Base-by-base conservation (phyloP, 805 yeast genomes). In the Candida alai region DNA sequence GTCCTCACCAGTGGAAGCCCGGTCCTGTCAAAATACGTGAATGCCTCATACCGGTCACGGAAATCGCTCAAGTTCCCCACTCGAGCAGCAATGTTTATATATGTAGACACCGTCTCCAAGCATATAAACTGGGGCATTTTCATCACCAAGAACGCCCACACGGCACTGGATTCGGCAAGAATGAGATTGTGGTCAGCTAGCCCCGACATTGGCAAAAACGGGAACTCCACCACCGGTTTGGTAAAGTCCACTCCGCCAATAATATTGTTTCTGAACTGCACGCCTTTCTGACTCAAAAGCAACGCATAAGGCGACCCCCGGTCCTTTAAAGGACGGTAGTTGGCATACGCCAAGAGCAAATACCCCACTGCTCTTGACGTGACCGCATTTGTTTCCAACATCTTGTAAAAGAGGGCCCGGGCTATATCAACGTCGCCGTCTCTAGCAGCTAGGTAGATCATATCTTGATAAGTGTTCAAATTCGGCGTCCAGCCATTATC, bases 371-470 rank as follows among this genome's bases (percentile, higher is more conserved):
- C 48, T 37, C 61, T 51, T 6, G 62, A 56, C n/a, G 67, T 54
- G 5, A 58, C 48, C 1, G 70, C 45, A 13, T 46, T 41, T 26
- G 65, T 49, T 34, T 62, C 60, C 39, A 60, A 56, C 38, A 73
- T 62, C 41, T 68, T 69, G 36, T 62, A 58, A 55, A 73, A 83
- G 22, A 84, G 53, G 0, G 90, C 86, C 45, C 97, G 68, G 1
- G 85, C 68, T 28, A 86, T 62, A 5, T 76, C 64, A 13, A 84
- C 57, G 53, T 89, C 96, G 0, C 95, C 93, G 48, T 88, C 88
- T 39, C 68, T 68, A 0, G 87, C 81, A n/a, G 93, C 76, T 30
- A 90, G 58, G 41, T 80, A 73, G 61, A 90, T 68, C 78, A 90
- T 78, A 11, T 77, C 70, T 41, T 80, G 83, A 44, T 79, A 67